Evolutionary conservation across 2,329 filamentous ascomycete genomes (phyloP), one percentile per base, ranked within the genome.

Genomic region (Paecilomyces fulvus): DNA sequence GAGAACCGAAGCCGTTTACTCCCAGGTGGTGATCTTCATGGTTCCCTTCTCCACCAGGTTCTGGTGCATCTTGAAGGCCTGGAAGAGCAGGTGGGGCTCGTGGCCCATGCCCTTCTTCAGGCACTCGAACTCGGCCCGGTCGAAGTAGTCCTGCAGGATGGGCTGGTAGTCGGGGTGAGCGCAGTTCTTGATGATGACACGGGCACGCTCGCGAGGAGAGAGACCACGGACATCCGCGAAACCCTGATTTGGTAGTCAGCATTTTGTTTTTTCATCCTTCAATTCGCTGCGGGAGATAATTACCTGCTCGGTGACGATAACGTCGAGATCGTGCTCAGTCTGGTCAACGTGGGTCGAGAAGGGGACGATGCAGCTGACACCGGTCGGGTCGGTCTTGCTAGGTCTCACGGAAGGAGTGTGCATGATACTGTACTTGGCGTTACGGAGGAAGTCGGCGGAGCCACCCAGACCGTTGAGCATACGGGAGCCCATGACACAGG

Each of bases 271-370:
- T 52, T 17, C 23, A 30, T 28, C 28, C 25, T 50, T 49, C 52
- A 23, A 9, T 51, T 17, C 12, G 25, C 7, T 25, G 9, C 33
- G 17, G 8, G 12, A 53, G 6, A 7, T 12, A 51, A 58, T 21
- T 65, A 71, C 69, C 70, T 84, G 82, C 68, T 85, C 83, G 0
- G 83, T 85, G n/a, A 95, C 90, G 50, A 95, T 75, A n/a, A 95
- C 85, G 65, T 95, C 90, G 43, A 95, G 81, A 70, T 95, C 91
- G 73, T 95, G 90, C 77, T 95, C 91, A 0, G 91, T 95, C 80
- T 95, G 90, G 74, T 95, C 90, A 63, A 95, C 80, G 75, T 95
- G 91, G 3, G 90, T 95, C 76, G 87, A 90, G 88, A 95, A 92
- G 58, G 90, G 90, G n/a, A 95, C 89, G 65, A 95, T 95, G 76